Conservation (phyloP, 371 early-diverging fungal species). For the Mucor ambiguus region DNA sequence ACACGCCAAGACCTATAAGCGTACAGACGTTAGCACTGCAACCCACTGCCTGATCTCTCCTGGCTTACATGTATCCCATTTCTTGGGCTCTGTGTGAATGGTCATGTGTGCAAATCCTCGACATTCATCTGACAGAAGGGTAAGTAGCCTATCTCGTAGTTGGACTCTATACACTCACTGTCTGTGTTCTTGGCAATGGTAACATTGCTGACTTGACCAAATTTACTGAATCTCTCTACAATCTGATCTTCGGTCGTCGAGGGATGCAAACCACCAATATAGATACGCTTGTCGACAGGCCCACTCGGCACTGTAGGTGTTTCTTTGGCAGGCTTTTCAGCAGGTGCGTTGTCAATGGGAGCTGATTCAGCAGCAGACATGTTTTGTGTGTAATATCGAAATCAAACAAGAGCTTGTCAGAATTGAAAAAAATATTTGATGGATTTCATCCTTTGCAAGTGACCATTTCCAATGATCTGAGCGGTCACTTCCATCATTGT, state of each 20-base stretch:
- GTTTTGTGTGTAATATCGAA: neutral
- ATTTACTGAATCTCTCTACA: slow-evolving; percentile 67
- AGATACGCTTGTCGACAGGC: slow-evolving; percentile 62
- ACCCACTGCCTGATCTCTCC: neutral
- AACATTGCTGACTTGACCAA: slow-evolving; percentile 64
- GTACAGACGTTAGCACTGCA: neutral
- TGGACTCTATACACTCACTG: slow-evolving; percentile 18
- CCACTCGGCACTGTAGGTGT: slow-evolving; percentile 11
- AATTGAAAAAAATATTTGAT: slow-evolving; percentile 4
- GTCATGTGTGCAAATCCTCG: slow-evolving; percentile 79
- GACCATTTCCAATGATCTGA: neutral
- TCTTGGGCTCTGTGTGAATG: slow-evolving; percentile 63
- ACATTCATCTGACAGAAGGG: slow-evolving; percentile 40
- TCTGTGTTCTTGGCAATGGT: slow-evolving; percentile 49
- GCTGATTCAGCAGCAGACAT: neutral
- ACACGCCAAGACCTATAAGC: slow-evolving; percentile 54
- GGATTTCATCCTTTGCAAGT: neutral
- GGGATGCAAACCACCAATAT: slow-evolving; percentile 75
- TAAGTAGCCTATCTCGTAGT: neutral
- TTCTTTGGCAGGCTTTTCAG: slow-evolving; percentile 3
- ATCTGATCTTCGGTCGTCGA: slow-evolving; percentile 61
- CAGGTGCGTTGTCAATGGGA: neutral
- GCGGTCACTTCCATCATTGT: neutral
- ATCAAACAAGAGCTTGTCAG: neutral
- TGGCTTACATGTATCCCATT: slow-evolving; percentile 66